These are phyloP conservation scores for Backusella psychrophila DNA, from an alignment of 192 early-diverging fungal species.

Conservation along the genomic window DNA sequence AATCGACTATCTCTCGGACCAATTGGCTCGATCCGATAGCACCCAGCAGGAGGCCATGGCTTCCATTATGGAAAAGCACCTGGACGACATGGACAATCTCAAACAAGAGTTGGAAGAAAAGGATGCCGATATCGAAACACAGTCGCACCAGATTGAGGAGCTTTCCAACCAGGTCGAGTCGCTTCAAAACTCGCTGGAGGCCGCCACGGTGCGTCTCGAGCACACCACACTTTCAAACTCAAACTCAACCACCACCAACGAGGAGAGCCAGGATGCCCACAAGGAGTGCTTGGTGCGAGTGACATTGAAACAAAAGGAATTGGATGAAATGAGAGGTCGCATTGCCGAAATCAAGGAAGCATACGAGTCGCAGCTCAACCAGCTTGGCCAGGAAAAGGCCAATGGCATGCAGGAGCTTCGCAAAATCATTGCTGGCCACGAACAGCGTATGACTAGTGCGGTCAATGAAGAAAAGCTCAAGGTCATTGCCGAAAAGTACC, in stretches of 20 bases:
- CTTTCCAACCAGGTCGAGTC: conserved; percentile 15
- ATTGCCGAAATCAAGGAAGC: conserved; percentile 11
- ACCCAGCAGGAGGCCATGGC: not conserved
- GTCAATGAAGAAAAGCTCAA: not conserved
- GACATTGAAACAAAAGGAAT: not conserved
- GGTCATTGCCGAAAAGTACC: conserved; percentile 19
- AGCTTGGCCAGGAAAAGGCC: conserved; percentile 17
- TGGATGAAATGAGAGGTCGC: not conserved
- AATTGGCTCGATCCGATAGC: not conserved
- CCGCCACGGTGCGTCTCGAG: conserved; percentile 20
- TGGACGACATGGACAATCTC: not conserved
- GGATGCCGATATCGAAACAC: conserved; percentile 16
- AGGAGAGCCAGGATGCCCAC: not conserved
- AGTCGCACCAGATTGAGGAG: conserved; percentile 10
- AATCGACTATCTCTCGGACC: conserved; percentile 13
- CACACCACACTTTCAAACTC: conserved; percentile 6
- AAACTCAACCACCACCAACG: not conserved
- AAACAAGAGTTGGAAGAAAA: not conserved
- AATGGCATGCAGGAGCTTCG: conserved; percentile 2
- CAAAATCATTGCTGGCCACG: not conserved
- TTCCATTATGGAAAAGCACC: not conserved
- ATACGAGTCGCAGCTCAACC: conserved; percentile 11
- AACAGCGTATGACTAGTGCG: not conserved
- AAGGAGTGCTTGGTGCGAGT: not conserved
- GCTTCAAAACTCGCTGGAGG: conserved; percentile 21